Conservation (phyloP, 805 yeast species). For the Suhomyces sp. region DNA sequence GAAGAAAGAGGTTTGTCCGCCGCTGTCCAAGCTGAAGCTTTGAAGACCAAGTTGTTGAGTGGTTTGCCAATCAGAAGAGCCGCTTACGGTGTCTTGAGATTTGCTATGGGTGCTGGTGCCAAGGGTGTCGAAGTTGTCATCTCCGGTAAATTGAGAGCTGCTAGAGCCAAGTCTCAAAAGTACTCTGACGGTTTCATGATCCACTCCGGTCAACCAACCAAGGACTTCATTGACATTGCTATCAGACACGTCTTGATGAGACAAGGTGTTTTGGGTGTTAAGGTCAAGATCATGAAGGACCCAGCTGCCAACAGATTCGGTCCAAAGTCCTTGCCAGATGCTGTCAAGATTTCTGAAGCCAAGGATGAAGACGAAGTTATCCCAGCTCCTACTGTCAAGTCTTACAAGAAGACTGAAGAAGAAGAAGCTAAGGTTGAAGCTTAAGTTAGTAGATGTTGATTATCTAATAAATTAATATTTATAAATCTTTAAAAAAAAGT, state of each 20-base stretch:
- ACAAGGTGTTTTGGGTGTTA: conserved; percentile 99
- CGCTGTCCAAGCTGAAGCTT: conserved; percentile 99
- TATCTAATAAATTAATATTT: conserved; percentile 3
- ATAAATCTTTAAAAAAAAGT: neutral
- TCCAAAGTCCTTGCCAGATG: conserved; percentile 93
- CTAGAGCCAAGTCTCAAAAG: conserved; percentile 99
- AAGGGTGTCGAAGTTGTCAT: conserved; percentile 99
- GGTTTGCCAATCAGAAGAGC: conserved; percentile 99
- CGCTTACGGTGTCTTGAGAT: conserved; percentile 99
- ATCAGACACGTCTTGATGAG: conserved; percentile 99
- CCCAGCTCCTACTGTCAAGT: conserved; percentile 78
- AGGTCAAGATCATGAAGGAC: conserved; percentile 99
- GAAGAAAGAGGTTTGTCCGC: conserved; percentile 99
- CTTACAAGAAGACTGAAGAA: conserved; percentile 46
- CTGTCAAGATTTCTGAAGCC: conserved; percentile 88
- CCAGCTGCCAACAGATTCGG: conserved; percentile 83
- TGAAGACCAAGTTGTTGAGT: conserved; percentile 94
- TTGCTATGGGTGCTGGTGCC: conserved; percentile 99
- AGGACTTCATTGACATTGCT: conserved; percentile 97
- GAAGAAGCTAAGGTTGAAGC: conserved; percentile 26
- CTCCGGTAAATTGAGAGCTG: conserved; percentile 99
- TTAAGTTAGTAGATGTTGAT: conserved; percentile 2
- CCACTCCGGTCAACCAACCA: conserved; percentile 99
- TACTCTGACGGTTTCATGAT: conserved; percentile 99
- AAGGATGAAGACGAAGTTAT: conserved; percentile 82